Conservation (phyloP, 2,329 filamentous ascomycete species). For the Tothia fuscella region DNA sequence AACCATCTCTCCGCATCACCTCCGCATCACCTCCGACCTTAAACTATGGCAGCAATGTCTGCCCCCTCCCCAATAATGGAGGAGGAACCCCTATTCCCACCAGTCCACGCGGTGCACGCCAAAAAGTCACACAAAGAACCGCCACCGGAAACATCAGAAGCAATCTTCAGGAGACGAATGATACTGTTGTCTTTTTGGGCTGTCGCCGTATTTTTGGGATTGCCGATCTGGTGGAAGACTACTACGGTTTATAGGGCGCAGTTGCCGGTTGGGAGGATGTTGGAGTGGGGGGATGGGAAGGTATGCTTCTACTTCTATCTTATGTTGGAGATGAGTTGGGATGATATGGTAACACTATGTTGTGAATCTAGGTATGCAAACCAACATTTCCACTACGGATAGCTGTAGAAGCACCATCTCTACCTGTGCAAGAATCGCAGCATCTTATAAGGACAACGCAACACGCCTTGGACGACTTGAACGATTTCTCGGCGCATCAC, state of each 20-base stretch:
- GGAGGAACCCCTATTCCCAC: too few relatives aligned
- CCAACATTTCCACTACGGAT: conserved; percentile 82
- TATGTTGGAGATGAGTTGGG: too few relatives aligned
- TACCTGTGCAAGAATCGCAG: conserved; percentile 56
- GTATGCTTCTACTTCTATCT: conserved; percentile 36
- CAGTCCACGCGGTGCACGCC: too few relatives aligned
- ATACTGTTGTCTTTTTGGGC: conserved; percentile 87
- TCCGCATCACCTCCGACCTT: too few relatives aligned
- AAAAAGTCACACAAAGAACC: conserved; percentile 27
- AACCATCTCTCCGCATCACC: too few relatives aligned
- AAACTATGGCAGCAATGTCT: too few relatives aligned
- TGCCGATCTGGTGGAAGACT: conserved; percentile 94
- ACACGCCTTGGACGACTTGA: conserved; percentile 72
- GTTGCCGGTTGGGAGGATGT: conserved; percentile 75
- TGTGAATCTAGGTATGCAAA: conserved; percentile 57
- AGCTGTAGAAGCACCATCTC: conserved; percentile 55
- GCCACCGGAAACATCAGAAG: conserved; percentile 65
- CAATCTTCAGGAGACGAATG: conserved; percentile 54
- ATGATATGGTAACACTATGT: conserved; percentile 2
- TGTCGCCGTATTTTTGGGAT: conserved; percentile 67
- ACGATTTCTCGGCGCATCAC: conserved; percentile 76
- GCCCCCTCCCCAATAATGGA: too few relatives aligned
- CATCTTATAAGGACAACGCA: conserved; percentile 71
- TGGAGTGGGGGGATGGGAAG: conserved; percentile 81
- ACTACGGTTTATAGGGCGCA: conserved; percentile 83